Evolutionary conservation across 257 asterid species (phyloP), one percentile per base, ranked within the genome.

Genomic region (Solanum ossicruentum): DNA sequence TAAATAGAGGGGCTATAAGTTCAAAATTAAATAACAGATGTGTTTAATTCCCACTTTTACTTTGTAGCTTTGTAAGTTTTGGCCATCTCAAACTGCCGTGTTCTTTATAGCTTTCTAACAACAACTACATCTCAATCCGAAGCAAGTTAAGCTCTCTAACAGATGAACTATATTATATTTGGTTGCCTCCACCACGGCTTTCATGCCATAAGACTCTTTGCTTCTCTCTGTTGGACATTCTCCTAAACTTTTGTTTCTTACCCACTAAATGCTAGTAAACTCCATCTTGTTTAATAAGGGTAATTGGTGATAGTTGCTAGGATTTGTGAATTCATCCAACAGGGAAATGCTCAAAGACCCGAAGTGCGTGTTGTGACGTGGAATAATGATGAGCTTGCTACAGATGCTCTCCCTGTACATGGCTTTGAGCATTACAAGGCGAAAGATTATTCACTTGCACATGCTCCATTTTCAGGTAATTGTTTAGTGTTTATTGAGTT

Each of bases 321-420:
- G 81, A 51, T 87, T 54, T 88, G 73, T 85, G 70, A 23, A 66
- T 87, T 72, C 88, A 57, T 84, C 83, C 86, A 71, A 84, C 91
- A 97, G 99, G 99, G 98, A 85, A 97, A 91, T 91, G 99, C 99
- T 85, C 99, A 94, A 89, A 92, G 99, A 90, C 99, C 99, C 81
- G 99, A 97, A 91, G 97, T 97, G 90, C 95, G 99, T 85, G 96
- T 97, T 23, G 99, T 94, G 86, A 91, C 97, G 58, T 90, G 98
- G 98, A 94, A 89, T 77, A 94, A 90, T 82, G 99, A 97, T 88
- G 99, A 97, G 85, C 93, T 94, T 83, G 97, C 99, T 79, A 97
- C 99, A 66, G 99, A 97, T 92, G 99, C 99, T 67, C 91, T 97
- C 47, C 99, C 99, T 23, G 93, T 97, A 49, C 96, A 89, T 89